Conservation (phyloP, 2,329 filamentous ascomycete species). For the Tolypocladium album region DNA sequence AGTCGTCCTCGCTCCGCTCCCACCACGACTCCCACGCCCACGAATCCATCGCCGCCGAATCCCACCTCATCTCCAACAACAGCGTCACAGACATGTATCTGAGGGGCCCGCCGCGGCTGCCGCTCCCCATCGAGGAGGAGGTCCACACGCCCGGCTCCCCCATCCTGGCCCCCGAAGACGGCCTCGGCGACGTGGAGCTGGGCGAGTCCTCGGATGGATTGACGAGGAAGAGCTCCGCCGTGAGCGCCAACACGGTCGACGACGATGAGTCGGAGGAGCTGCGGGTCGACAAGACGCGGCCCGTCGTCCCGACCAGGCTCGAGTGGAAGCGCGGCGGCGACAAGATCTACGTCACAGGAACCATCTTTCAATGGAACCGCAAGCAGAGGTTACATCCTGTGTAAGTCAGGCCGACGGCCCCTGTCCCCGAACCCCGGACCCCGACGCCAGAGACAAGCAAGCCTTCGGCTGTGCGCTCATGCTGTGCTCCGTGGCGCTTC, state of each 20-base stretch:
- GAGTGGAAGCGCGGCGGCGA: conserved; percentile 79
- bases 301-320: conserved; percentile 72
- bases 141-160: conserved; percentile 82
- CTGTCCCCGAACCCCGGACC: not conserved
- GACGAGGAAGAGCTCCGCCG: conserved; percentile 43
- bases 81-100: conserved; percentile 55
- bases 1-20: conserved; percentile 23
- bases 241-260: conserved; percentile 57
- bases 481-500: not conserved
- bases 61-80: conserved; percentile 36
- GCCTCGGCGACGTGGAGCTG: conserved; percentile 36
- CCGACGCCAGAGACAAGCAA: not conserved
- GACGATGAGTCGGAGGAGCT: conserved; percentile 73
- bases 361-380: conserved; percentile 93
- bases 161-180: conserved; percentile 64
- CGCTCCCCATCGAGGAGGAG: conserved; percentile 89
- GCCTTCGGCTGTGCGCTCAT: conserved; percentile 1
- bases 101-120: conserved; percentile 73
- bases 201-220: conserved; percentile 39
- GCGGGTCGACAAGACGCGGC: conserved; percentile 61
- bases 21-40: conserved; percentile 24
- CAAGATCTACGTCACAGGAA: conserved; percentile 92
- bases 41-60: conserved; percentile 24
- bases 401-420: conserved; percentile 45
- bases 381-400: conserved; percentile 80